Evolutionary conservation across 768 basidiomycete genomes (phyloP), one percentile per base, ranked within the genome.

Genomic region (Agrocybe praecox): DNA sequence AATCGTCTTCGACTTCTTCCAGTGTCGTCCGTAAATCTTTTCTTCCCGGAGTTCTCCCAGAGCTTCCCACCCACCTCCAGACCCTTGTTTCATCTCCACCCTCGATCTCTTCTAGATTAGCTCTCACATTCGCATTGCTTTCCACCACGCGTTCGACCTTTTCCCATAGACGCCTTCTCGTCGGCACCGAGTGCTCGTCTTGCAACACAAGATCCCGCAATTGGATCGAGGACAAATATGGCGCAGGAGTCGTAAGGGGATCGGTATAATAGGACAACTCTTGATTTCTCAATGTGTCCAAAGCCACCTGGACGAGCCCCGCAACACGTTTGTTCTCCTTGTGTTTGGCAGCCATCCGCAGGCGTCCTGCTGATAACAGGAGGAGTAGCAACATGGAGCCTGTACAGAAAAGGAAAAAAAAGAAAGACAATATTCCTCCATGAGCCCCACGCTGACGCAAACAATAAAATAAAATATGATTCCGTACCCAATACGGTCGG

Each of bases 61-160:
- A 69, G 58, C 70, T 77, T 62, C 94, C 94, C 26, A 93, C 84
- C 94, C 94, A 96, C 55, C 89, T 76, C 94, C 94, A 96, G 54
- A 94, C 94, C 61, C 92, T 84, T 73, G 87, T 80, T 74, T 94
- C 92, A 71, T 96, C 93, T 11, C 94, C 94, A 62, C 89, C 89
- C 58, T 79, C 80, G 46, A 91, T 82, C 70, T 96, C 94, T 71
- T 91, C 90, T 51, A 93, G 75, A 68, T 89, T 90, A 26, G 85
- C 87, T 59, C 92, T 83, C 43, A 97, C 91, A 71, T 97, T 97
- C 26, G 92, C 84, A 74, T 97, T 97, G 53, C 87, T 84, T 72
- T 96, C 94, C 3, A 97, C 94, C 49, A 94, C 76, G 52, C 80
- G 82, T 69, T 93, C 92, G 48, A 97, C 94, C 61, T 82, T 80